A percentile compares a stretch with the other conserved stretches of the same genome.
Conservation (phyloP, 1,284 basidiomycete species). For the Laetiporus sulphureus region DNA sequence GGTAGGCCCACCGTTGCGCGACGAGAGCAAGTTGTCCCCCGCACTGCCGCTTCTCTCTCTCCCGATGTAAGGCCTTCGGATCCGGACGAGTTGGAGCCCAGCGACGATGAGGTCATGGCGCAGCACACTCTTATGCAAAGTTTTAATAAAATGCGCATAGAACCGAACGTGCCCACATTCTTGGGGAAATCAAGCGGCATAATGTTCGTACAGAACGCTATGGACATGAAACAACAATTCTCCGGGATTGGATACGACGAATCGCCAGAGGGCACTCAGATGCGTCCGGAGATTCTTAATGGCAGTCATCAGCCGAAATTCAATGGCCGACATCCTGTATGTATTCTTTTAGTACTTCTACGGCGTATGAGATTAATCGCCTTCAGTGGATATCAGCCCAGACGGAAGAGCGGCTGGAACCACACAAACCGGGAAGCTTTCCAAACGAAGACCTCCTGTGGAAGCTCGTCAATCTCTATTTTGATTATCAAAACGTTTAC, state of each 20-base stretch:
- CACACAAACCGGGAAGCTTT: conserved; percentile 5
- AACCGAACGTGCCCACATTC: conserved; percentile 32
- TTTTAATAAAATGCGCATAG: conserved; percentile 22
- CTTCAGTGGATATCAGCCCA: conserved; percentile 25
- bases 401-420: conserved; percentile 7
- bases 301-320: conserved; percentile 20
- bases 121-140: conserved; percentile 21
- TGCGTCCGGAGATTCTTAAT: too few species aligned
- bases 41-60: too few species aligned
- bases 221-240: conserved; percentile 42
- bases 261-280: not conserved
- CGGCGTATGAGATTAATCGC: not conserved
- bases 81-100: conserved; percentile 28
- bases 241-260: conserved; percentile 18
- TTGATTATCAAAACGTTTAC: conserved; percentile 33
- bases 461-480: conserved; percentile 42
- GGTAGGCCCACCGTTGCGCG: too few species aligned
- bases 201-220: conserved; percentile 40
- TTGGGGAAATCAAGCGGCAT: conserved; percentile 47
- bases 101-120: conserved; percentile 27
- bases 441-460: conserved; percentile 16
- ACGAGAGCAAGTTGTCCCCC: too few species aligned
- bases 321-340: conserved; percentile 23
- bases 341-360: not conserved
- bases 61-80: too few species aligned